These are phyloP conservation scores for Parsonsia alboflavescens DNA, from an alignment of 257 asterid species.

Conservation along the genomic window DNA sequence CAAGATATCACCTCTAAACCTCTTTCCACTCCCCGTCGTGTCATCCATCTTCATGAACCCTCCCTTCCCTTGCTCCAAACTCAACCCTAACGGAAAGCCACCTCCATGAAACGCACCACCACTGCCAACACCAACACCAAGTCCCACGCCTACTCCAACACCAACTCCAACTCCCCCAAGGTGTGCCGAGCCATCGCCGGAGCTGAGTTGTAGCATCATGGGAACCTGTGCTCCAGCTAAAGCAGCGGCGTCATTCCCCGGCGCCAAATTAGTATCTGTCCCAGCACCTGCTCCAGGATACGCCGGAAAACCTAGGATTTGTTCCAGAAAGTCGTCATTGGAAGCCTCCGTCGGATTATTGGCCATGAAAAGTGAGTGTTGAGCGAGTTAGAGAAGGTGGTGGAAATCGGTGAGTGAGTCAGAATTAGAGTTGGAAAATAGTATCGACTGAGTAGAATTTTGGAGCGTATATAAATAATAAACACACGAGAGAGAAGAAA, in stretches of 20 bases:
- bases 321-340: slow-evolving; percentile 90
- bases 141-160: slow-evolving; percentile 44
- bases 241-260: slow-evolving; percentile 22
- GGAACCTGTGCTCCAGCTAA: slow-evolving; percentile 37
- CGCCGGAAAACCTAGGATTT: slow-evolving; percentile 67
- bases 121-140: slow-evolving; percentile 47
- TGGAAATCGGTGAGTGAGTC: slow-evolving; percentile 7
- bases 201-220: slow-evolving; percentile 42
- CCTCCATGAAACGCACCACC: slow-evolving; percentile 37
- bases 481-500: slow-evolving; percentile 8
- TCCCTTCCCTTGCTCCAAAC: slow-evolving; percentile 78
- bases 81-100: slow-evolving; percentile 83
- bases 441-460: slow-evolving; percentile 9
- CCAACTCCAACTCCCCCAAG: slow-evolving; percentile 50
- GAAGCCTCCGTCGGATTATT: slow-evolving; percentile 65
- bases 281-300: slow-evolving; percentile 35
- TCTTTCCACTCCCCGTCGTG: slow-evolving; percentile 55
- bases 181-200: slow-evolving; percentile 57
- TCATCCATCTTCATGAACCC: slow-evolving; percentile 61
- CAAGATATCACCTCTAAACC: slow-evolving; percentile 56
- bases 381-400: slow-evolving; percentile 13
- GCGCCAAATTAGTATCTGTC: slow-evolving; percentile 39
- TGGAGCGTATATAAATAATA: neutral
- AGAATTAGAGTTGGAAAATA: slow-evolving; percentile 11
- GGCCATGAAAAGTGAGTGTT: slow-evolving; percentile 45